Evolutionary conservation across 2,329 filamentous ascomycete species (phyloP), one percentile per base, ranked within the genome.

Genomic region (Fusarium burgessii): DNA sequence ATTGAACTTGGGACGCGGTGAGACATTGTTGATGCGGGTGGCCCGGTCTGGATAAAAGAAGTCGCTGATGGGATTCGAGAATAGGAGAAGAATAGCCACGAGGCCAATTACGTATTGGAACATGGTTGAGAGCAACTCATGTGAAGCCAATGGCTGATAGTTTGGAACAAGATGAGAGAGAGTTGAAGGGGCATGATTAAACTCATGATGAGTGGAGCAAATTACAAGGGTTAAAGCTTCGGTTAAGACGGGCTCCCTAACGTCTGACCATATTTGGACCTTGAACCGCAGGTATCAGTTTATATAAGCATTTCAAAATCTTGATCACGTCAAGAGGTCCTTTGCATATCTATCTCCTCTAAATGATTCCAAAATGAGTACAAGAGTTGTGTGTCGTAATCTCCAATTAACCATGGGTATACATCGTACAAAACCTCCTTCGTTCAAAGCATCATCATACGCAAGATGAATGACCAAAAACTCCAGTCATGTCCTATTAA

Each of bases 1-100:
- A 70, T 87, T 86, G 58, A 88, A 80, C 43, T 77, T 77, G 5
- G 86, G 86, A 38, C 83, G 80, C 32, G 84, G 80, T 27, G 80
- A 81, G 23, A 33, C 64, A 67, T 54, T 73, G 62, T 70, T 72
- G 23, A 42, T 56, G 27, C 45, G 59, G 14, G 27, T 49, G 38
- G 56, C 47, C 25, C 67, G 74, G 18, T 73, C 70, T 2, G 76
- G 74, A 23, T 77, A 82, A 40, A 84, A 68, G 66, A 82, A 75
- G 46, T 82, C 74, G 59, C 75, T 74, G 41, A 86, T 77, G 12
- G 84, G 86, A 66, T 84, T 83, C 62, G 81, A 81, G 66, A 84
- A 79, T 72, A 86, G 75, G 38, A 87, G 65, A 41, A 84, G 69
- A 55, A 83, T 71, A 40, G 82, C 84, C 40, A 85, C 40, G 54